Conservation (phyloP, 352 stramenopile species). For the Phytopythium ostracodes region DNA sequence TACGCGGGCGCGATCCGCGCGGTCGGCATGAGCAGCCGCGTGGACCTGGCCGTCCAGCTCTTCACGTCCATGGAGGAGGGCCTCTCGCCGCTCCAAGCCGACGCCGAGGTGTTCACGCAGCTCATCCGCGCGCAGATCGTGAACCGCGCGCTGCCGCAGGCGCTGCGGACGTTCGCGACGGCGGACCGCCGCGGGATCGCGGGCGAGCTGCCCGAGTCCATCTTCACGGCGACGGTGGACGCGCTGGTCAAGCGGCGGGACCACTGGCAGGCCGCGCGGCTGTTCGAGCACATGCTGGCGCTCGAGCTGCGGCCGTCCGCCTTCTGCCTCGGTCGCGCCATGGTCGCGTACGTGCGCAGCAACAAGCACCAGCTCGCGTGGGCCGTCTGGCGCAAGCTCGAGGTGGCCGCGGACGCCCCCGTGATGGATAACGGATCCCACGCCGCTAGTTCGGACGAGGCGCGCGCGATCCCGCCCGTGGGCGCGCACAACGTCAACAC, state of each 20-base stretch:
- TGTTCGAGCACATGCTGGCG: constrained; percentile 77
- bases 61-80: constrained; percentile 66
- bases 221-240: constrained; percentile 77
- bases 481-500: background rate
- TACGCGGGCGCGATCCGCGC: constrained; percentile 64
- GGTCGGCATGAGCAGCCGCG: constrained; percentile 49
- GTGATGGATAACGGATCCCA: background rate
- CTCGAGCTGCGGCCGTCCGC: constrained; percentile 53
- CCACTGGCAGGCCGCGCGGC: constrained; percentile 59
- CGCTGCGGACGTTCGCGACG: constrained; percentile 68
- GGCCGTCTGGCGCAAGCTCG: constrained; percentile 71
- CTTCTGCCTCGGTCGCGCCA: constrained; percentile 74
- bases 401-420: constrained; percentile 6
- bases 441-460: constrained; percentile 3
- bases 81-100: constrained; percentile 12
- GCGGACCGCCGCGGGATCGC: constrained; percentile 44
- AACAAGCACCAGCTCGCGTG: constrained; percentile 57
- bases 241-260: constrained; percentile 49
- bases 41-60: constrained; percentile 48
- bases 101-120: constrained; percentile 44
- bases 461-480: constrained; percentile 31
- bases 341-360: constrained; percentile 71
- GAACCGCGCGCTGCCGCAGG: constrained; percentile 54
- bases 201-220: constrained; percentile 47
- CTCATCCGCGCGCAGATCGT: constrained; percentile 79